Evolutionary conservation across 495 filamentous ascomycete species (phyloP), one percentile per base, ranked within the genome.

Genomic region (Acidomyces sp.): DNA sequence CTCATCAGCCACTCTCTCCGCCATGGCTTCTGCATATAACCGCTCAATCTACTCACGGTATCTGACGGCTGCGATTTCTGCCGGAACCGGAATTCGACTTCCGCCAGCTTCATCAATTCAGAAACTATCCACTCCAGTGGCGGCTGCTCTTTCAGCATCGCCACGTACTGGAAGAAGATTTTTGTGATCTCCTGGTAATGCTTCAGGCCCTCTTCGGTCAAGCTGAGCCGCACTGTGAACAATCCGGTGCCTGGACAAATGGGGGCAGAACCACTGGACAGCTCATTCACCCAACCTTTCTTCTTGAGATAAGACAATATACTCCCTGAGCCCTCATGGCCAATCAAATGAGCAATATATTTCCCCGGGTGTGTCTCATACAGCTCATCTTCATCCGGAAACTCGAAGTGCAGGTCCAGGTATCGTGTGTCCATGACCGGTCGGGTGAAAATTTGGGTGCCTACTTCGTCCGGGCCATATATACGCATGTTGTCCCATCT

Each of bases 281-380:
- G 64, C 2, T 76, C 77, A 62, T 93, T 94, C 7, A 80, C 85
- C 92, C 86, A 96, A 30, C 92, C 90, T 59, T 92, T 94, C 17
- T 74, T 78, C 62, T 96, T 99, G 56, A 94, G 72, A 57, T 94
- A 87, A 1, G 90, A 78, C 58, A 99, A 74, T 49, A 99, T 87
- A 63, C 90, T 95, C 2, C 90, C 90, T 6, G 90, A 90, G 0
- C 90, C 90, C 60, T 99, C 90, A 47, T 99, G 92, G 11, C 90
- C 90, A 47, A 99, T 87, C 32, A 99, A 60, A 55, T 99, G 90
- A 53, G 80, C 82, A 48, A 94, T 72, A 55, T 96, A 99, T 25
- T 85, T 74, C 49, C 82, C 82, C 10, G 90, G 90, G 37, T 93
- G 86, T 6, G 77, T 72, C 50, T 85, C 77, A 59, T 77, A 93